Evolutionary conservation across 2,329 filamentous ascomycete genomes (phyloP).

Genomic region (Leptodontidium sp.): DNA sequence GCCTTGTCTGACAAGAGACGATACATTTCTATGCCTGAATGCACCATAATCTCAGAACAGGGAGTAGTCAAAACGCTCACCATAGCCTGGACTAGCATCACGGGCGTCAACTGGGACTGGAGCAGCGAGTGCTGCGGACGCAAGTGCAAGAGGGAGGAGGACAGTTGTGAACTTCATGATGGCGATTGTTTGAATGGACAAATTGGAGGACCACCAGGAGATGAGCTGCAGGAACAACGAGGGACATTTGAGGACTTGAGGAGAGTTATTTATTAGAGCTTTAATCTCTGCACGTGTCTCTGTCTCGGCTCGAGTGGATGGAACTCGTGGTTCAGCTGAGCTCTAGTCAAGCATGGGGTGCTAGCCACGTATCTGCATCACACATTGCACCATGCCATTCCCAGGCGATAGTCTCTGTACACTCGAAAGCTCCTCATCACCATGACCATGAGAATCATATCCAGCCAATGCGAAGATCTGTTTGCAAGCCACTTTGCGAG

Average conservation of each 20-base stretch:
- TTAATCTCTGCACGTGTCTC: background rate
- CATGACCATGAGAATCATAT: background rate
- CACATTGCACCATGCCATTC: background rate
- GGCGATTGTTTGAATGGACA: background rate
- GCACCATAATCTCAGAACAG: no score
- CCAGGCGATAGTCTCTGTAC: no score
- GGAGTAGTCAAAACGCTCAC: background rate
- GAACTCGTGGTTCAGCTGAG: background rate
- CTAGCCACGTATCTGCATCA: background rate
- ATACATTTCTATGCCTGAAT: no score
- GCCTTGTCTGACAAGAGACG: no score
- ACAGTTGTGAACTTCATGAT: constrained; percentile 19
- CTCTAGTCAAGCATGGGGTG: background rate
- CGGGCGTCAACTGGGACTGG: constrained; percentile 10
- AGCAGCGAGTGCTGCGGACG: constrained; percentile 19
- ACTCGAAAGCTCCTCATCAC: constrained; percentile 2
- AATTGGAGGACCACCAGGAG: background rate
- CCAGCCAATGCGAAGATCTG: background rate
- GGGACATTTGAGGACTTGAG: background rate
- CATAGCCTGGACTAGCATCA: constrained; percentile 15
- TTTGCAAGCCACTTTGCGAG: background rate
- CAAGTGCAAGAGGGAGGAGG: constrained; percentile 14
- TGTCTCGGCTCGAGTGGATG: background rate
- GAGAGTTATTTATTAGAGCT: constrained; percentile 8
- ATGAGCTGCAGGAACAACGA: constrained; percentile 2